Conservation (phyloP, 108 stramenopile species). For the Cyclotella cryptica region DNA sequence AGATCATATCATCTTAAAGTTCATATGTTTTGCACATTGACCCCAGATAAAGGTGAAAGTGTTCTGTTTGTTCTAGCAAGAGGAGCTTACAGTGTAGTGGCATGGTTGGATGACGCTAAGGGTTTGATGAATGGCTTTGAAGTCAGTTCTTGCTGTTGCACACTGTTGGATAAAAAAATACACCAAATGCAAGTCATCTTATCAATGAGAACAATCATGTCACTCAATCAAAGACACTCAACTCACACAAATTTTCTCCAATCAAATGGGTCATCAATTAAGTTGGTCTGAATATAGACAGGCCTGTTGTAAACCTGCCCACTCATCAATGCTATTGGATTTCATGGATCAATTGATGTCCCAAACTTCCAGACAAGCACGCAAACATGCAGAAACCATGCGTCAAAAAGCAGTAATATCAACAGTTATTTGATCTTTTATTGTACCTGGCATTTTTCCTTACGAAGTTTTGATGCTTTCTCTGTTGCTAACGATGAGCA, state of each 20-base stretch:
- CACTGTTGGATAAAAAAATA: not conserved
- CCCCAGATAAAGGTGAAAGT: not conserved
- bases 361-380: not conserved
- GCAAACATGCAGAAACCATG: not conserved
- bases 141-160: constrained; percentile 9
- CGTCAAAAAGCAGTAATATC: not conserved
- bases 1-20: too few relatives aligned
- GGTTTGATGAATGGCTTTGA: constrained; percentile 12
- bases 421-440: not conserved
- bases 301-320: constrained; percentile 15
- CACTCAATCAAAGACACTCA: not conserved
- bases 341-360: constrained; percentile 14
- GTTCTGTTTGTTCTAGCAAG: too few relatives aligned
- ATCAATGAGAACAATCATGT: too few relatives aligned
- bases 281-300: constrained; percentile 13
- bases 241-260: constrained; percentile 15
- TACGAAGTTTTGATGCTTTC: constrained; percentile 17
- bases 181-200: not conserved
- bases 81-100: not conserved
- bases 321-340: constrained; percentile 11
- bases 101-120: not conserved
- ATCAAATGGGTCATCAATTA: constrained; percentile 23
- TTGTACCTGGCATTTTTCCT: not conserved
- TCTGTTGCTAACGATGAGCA: constrained; percentile 3
- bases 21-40: too few relatives aligned